A percentile compares a stretch with the other conserved stretches of the same genome.
Conservation (phyloP, 2,329 filamentous ascomycete species). For the Orbilia blumenaviensis region DNA sequence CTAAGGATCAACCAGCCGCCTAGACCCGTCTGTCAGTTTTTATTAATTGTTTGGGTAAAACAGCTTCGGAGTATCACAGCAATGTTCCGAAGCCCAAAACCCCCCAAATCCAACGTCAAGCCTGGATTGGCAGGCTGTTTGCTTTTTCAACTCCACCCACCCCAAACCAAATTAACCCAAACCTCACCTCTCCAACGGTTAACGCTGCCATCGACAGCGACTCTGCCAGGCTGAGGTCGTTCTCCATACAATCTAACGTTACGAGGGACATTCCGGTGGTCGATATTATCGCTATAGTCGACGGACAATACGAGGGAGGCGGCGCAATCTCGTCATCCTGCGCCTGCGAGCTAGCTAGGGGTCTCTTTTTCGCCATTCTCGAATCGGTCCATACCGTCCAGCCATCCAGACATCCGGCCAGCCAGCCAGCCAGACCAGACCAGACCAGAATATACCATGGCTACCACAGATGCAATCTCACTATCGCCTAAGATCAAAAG, state of each 20-base stretch:
- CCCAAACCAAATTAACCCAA: slow-evolving; percentile 49
- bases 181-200: slow-evolving; percentile 39
- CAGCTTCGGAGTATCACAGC: slow-evolving; percentile 47
- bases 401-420: no score
- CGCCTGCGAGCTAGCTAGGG: slow-evolving; percentile 20
- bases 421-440: slow-evolving; percentile 36
- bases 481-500: slow-evolving; percentile 49
- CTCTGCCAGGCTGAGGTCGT: slow-evolving; percentile 22
- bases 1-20: slow-evolving; percentile 32
- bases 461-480: slow-evolving; percentile 48
- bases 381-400: slow-evolving; percentile 28
- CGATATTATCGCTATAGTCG: slow-evolving; percentile 31
- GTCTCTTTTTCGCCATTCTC: slow-evolving; percentile 35
- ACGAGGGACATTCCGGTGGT: slow-evolving; percentile 39
- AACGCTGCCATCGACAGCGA: slow-evolving; percentile 31
- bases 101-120: slow-evolving; percentile 15
- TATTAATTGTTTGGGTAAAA: slow-evolving; percentile 23
- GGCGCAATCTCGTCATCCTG: slow-evolving; percentile 50
- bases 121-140: slow-evolving; percentile 35
- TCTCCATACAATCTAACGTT: slow-evolving; percentile 30
- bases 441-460: slow-evolving; percentile 41
- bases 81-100: slow-evolving; percentile 46
- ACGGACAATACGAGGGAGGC: slow-evolving; percentile 39
- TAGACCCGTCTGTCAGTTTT: slow-evolving; percentile 8
- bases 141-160: slow-evolving; percentile 53